Evolutionary conservation across 163 green algal genomes (phyloP).

Genomic region (Chloroidium sp.): DNA sequence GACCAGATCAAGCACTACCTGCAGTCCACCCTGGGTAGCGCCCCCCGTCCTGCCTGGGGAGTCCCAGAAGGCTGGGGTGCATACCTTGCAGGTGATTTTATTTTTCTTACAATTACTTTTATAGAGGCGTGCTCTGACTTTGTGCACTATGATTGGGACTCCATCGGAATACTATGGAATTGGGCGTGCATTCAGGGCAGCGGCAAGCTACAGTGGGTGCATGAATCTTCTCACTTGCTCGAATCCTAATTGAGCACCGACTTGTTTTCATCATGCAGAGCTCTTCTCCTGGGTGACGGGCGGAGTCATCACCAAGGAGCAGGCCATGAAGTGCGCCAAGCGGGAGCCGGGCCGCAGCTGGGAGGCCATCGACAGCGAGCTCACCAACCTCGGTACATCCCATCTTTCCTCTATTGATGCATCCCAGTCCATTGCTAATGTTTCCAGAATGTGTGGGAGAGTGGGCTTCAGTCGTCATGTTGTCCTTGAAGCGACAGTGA

Average conservation of each 20-base stretch:
- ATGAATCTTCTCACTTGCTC: no score
- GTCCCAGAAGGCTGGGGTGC: constrained; percentile 63
- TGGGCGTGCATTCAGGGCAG: no score
- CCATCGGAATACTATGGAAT: no score
- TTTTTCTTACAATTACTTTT: no score
- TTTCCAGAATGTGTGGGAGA: neutral
- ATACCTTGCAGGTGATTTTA: neutral
- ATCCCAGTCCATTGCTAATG: neutral
- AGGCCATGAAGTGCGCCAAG: constrained; percentile 58
- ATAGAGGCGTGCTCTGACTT: no score
- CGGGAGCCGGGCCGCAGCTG: constrained; percentile 72
- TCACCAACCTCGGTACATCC: constrained; percentile 40
- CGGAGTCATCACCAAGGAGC: constrained; percentile 40
- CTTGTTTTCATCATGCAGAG: constrained; percentile 30
- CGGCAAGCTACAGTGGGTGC: no score
- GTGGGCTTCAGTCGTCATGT: neutral
- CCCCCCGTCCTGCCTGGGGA: constrained; percentile 67
- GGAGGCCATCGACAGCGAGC: constrained; percentile 62
- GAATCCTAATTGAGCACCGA: neutral
- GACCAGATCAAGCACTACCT: constrained; percentile 79
- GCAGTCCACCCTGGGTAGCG: constrained; percentile 50
- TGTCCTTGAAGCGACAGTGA: neutral
- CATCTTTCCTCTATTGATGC: neutral
- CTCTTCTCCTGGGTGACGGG: constrained; percentile 67
- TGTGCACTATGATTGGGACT: no score